Evolutionary conservation across 306 rosid species (phyloP), one percentile per base, ranked within the genome.

Genomic region (Acacia melanoxylon): DNA sequence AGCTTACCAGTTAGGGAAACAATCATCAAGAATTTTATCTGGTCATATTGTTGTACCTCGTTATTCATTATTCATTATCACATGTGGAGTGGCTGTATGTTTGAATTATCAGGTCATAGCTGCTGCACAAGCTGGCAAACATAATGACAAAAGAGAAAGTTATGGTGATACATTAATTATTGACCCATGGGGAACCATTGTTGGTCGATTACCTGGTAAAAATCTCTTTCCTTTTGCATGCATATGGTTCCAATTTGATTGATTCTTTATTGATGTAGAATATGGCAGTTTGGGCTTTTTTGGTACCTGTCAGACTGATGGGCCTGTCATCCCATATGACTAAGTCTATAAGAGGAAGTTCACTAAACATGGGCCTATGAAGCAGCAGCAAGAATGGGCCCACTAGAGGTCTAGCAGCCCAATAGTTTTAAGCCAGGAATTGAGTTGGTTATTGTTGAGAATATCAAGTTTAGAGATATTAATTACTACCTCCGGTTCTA

Each of bases 161-260:
- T 89, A 92, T 13, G 99, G 98, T 12, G 96, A 93, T 75, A 80
- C 99, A 77, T 82, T 95, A 82, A 92, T 95, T 69, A 91, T 95
- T 22, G 98, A 95, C 84, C 99, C 98, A 20, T 93, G 99, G 99
- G 97, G 99, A 48, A 89, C 91, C 69, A 51, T 95, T 83, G 88
- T 93, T 80, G 91, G 97, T 69, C 90, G 89, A 78, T 86, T 91
- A 44, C 89, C 97, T 6, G 98, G 99, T 95, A 74, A 92, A 87
- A 72, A 78, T 88, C 74, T 56, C 45, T 13, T 72, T 24, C 22
- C 46, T 15, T n/a, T 61, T 27, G 40, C 54, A 25, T 54, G 35
- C 24, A 25, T 58, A 25, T 41, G 20, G 68, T 62, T 77, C 49
- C 65, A 48, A 44, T 74, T 14, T 66, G 49, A 58, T 68, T 44